Evolutionary conservation across 305 asterid species (phyloP).

Genomic region (Fraxinus floribunda): DNA sequence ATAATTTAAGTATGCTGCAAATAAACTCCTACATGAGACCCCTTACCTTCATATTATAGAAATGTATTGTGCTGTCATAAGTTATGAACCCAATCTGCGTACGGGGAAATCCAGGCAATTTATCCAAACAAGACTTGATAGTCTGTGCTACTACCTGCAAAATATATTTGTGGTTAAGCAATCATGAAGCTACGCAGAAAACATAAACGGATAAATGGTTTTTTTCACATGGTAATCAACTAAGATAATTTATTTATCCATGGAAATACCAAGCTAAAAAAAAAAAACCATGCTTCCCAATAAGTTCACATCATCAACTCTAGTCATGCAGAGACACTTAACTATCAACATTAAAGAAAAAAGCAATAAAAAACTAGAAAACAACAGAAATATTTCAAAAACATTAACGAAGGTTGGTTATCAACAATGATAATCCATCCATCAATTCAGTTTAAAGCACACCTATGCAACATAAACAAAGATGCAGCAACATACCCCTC

Average conservation of each 20-base stretch:
- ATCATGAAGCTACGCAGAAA: neutral
- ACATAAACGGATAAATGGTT: conserved; percentile 3
- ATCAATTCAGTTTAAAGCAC: neutral
- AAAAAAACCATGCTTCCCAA: neutral
- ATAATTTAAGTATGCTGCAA: conserved; percentile 10
- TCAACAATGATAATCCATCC: neutral
- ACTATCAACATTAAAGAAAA: neutral
- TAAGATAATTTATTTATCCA: neutral
- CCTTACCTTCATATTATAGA: conserved; percentile 86
- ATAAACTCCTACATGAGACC: conserved; percentile 15
- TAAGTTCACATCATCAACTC: neutral
- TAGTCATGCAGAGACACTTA: neutral
- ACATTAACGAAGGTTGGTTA: neutral
- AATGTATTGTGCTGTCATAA: conserved; percentile 88
- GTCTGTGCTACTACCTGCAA: conserved; percentile 85
- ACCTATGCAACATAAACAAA: neutral
- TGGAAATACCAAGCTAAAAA: neutral
- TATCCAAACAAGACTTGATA: conserved; percentile 79
- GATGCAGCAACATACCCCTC: neutral
- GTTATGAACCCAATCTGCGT: conserved; percentile 97
- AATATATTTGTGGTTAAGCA: conserved; percentile 6
- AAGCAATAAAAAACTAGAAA: neutral
- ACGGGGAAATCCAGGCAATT: conserved; percentile 85
- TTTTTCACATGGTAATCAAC: neutral
- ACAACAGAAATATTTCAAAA: neutral